phyloP scores from a whole-genome alignment of 106 monocot genomes.

The Dendrobium huoshanense region DNA sequence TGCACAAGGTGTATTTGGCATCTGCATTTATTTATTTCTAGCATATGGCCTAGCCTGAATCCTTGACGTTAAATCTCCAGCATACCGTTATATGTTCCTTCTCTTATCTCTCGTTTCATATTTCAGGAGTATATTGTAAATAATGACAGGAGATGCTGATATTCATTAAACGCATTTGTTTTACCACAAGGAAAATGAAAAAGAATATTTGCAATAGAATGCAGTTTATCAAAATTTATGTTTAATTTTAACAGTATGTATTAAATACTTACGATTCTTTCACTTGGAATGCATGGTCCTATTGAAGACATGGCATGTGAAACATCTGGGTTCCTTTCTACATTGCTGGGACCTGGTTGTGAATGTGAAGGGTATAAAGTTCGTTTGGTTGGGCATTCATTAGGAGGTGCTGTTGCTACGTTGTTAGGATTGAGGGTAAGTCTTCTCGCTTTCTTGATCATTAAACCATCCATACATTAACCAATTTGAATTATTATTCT shows the following conservation, averaged over 20 bases:
- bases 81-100: no score
- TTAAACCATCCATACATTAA: neutral
- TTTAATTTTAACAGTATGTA: neutral
- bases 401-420: slow-evolving; percentile 88
- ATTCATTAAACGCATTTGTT: no score
- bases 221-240: neutral
- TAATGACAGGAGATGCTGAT: no score
- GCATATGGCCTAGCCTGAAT: no score
- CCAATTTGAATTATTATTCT: neutral
- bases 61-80: no score
- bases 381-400: slow-evolving; percentile 85
- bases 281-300: slow-evolving; percentile 4
- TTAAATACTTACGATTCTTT: neutral
- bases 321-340: slow-evolving; percentile 68
- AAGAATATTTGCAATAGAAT: neutral
- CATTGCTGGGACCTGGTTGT: slow-evolving; percentile 65
- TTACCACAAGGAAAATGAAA: neutral
- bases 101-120: no score
- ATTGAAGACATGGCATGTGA: slow-evolving; percentile 16
- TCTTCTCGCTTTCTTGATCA: neutral
- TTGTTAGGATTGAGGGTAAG: slow-evolving; percentile 83
- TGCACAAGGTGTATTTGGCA: no score
- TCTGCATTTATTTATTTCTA: no score
- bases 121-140: no score
- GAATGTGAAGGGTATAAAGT: slow-evolving; percentile 84